phyloP scores from a whole-genome alignment of 371 early-diverging fungal genomes.

The Actinomortierella wolfii region DNA sequence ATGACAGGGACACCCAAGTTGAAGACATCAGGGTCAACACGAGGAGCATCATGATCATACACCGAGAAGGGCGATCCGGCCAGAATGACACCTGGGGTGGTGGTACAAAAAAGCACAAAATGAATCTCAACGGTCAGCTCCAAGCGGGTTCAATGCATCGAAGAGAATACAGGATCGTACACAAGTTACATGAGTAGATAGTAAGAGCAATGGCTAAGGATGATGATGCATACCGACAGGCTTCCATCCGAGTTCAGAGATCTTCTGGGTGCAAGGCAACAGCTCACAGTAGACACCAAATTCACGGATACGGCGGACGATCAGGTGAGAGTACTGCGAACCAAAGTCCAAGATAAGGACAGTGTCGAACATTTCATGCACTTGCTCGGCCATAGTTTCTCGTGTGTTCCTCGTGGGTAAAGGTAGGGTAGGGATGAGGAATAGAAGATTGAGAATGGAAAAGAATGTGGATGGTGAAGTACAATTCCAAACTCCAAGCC shows the following conservation, averaged over 20 bases:
- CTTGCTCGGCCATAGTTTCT: conserved; percentile 51
- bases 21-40: conserved; percentile 91
- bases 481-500: too few relatives aligned
- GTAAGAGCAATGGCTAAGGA: background rate
- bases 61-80: conserved; percentile 97
- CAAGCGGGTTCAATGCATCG: background rate
- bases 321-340: conserved; percentile 97
- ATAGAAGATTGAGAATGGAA: too few relatives aligned
- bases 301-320: conserved; percentile 95
- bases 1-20: conserved; percentile 89
- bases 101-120: background rate
- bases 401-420: too few relatives aligned
- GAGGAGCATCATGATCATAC: conserved; percentile 93
- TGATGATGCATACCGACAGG: conserved; percentile 75
- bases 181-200: too few relatives aligned
- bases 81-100: conserved; percentile 73
- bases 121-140: conserved; percentile 2
- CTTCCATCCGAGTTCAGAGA: conserved; percentile 90
- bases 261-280: conserved; percentile 94
- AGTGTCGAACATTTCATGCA: conserved; percentile 87
- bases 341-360: conserved; percentile 98
- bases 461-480: too few relatives aligned
- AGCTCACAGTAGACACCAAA: conserved; percentile 98
- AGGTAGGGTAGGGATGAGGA: too few relatives aligned
- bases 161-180: background rate